phyloP scores from a whole-genome alignment of 768 basidiomycete species.

The Psilocybe cubensis region DNA sequence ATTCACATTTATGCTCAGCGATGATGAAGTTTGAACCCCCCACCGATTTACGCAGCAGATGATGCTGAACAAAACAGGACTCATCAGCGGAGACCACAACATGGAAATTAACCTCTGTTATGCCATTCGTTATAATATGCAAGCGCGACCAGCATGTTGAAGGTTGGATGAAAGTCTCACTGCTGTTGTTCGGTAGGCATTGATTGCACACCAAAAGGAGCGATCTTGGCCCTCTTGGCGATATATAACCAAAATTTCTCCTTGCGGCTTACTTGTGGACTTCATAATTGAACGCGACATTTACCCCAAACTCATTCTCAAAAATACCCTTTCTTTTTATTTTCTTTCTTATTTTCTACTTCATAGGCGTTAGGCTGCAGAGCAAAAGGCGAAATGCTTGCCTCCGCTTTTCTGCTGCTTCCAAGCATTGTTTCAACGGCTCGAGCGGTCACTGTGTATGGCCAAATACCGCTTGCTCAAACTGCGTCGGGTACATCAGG shows the following conservation, averaged over 20 bases:
- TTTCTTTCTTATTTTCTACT: not conserved
- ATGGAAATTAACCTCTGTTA: too few species aligned
- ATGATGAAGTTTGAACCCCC: too few species aligned
- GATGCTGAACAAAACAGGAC: too few species aligned
- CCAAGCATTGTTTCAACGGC: not conserved
- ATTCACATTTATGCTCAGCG: too few species aligned
- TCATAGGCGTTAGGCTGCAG: not conserved
- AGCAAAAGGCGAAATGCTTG: not conserved
- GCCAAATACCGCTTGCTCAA: constrained; percentile 32
- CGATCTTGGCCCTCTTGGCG: not conserved
- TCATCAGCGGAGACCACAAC: too few species aligned
- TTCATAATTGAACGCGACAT: not conserved
- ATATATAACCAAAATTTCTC: not conserved
- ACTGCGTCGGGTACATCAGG: constrained; percentile 14
- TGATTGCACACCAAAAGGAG: too few species aligned
- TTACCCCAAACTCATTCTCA: not conserved
- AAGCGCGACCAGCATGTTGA: too few species aligned
- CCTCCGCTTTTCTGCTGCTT: not conserved
- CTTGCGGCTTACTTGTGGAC: not conserved
- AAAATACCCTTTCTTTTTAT: not conserved
- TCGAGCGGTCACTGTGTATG: constrained; percentile 33
- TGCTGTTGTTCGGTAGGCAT: too few species aligned
- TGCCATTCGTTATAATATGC: too few species aligned
- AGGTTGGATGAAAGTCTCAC: too few species aligned
- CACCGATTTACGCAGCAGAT: too few species aligned